These are phyloP conservation scores for Paraconiothyrium sp. DNA, from an alignment of 2,329 filamentous ascomycete species.

Conservation along the genomic window DNA sequence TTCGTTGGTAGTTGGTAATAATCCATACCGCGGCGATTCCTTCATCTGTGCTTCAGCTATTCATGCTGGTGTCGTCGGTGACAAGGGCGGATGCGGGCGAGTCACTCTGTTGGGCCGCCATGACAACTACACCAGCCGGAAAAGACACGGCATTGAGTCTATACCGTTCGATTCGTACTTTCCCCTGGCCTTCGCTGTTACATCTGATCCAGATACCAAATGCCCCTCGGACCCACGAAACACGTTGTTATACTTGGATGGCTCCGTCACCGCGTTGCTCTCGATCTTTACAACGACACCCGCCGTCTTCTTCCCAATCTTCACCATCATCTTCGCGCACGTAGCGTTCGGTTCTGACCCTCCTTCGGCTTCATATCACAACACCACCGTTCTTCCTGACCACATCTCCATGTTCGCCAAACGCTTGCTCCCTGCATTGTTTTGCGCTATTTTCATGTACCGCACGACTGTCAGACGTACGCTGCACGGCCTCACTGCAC, in stretches of 20 bases:
- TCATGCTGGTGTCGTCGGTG: constrained; percentile 78
- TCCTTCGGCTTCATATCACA: constrained; percentile 68
- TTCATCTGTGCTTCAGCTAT: constrained; percentile 88
- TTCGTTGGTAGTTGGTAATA: constrained; percentile 64
- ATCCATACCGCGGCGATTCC: constrained; percentile 87
- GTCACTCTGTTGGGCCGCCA: constrained; percentile 75
- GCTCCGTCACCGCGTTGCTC: constrained; percentile 76
- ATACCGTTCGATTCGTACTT: constrained; percentile 86
- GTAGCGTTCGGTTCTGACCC: constrained; percentile 89
- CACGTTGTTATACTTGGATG: constrained; percentile 79
- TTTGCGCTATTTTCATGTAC: constrained; percentile 86
- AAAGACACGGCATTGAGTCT: constrained; percentile 77
- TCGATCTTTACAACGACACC: constrained; percentile 82
- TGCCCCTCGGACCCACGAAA: constrained; percentile 77
- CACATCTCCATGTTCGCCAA: constrained; percentile 69
- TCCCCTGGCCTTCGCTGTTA: constrained; percentile 84
- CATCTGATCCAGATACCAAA: constrained; percentile 68
- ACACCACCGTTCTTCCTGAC: constrained; percentile 59
- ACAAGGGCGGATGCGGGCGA: constrained; percentile 83
- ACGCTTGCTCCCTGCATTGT: constrained; percentile 84
- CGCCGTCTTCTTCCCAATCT: constrained; percentile 81
- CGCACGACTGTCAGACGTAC: constrained; percentile 80
- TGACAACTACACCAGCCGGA: constrained; percentile 68
- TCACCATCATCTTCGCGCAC: constrained; percentile 84
- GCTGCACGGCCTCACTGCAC: constrained; percentile 76